Evolutionary conservation across 1,139 yeast species (phyloP).

Genomic region (Diutina pseudorugosa): DNA sequence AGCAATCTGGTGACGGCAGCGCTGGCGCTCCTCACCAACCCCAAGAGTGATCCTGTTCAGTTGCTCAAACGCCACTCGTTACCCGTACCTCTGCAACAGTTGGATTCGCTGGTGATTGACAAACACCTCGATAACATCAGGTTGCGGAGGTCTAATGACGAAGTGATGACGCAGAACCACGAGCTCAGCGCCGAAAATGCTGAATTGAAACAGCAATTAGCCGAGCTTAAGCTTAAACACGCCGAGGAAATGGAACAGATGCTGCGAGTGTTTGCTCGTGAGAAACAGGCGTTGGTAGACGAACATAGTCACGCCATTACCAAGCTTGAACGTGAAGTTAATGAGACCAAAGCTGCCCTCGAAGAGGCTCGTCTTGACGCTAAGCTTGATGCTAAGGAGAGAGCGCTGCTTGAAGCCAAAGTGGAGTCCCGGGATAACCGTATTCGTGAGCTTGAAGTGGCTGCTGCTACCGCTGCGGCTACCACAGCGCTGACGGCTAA

Average conservation of each 20-base stretch:
- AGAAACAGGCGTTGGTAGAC: background rate
- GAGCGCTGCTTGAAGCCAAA: background rate
- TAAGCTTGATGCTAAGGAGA: background rate
- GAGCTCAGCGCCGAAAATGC: background rate
- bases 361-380: background rate
- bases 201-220: conserved; percentile 3
- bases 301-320: background rate
- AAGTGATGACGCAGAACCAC: conserved; percentile 7
- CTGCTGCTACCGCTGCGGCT: background rate
- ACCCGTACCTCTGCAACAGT: background rate
- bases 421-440: background rate
- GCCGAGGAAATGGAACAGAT: background rate
- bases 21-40: background rate
- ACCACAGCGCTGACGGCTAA: background rate
- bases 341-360: background rate
- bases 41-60: background rate
- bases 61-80: background rate
- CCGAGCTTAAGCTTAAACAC: background rate
- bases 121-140: conserved; percentile 33
- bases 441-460: background rate
- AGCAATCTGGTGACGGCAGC: background rate
- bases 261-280: background rate
- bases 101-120: conserved; percentile 15
- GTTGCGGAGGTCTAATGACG: conserved; percentile 20
- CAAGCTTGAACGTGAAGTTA: background rate